These are phyloP conservation scores for Pythium periplocum DNA, from an alignment of 352 stramenopile species.

Conservation along the genomic window DNA sequence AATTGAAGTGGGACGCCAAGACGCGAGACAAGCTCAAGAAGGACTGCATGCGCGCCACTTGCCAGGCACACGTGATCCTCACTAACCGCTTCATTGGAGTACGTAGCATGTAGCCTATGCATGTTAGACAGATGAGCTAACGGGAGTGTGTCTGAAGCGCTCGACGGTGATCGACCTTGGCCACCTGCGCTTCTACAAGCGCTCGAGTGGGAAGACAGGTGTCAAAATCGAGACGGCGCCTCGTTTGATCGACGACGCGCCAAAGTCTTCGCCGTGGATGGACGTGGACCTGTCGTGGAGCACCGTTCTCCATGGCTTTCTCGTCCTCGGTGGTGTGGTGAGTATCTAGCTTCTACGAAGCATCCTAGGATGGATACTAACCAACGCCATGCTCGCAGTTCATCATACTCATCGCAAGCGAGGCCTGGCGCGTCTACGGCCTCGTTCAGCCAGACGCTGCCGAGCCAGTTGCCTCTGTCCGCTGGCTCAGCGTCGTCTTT, in stretches of 20 bases:
- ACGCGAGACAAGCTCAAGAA: slow-evolving; percentile 8
- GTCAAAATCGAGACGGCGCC: slow-evolving; percentile 15
- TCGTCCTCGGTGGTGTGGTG: slow-evolving; percentile 12
- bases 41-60: slow-evolving; percentile 11
- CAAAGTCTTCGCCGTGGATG: slow-evolving; percentile 4
- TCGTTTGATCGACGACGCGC: slow-evolving; percentile 1
- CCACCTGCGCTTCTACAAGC: slow-evolving; percentile 12
- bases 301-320: slow-evolving; percentile 11
- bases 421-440: slow-evolving; percentile 7
- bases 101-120: neutral
- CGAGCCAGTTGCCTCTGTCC: neutral
- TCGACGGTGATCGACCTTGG: slow-evolving; percentile 15
- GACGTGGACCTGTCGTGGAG: slow-evolving; percentile 6
- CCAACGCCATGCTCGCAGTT: slow-evolving; percentile 1
- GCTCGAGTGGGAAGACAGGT: slow-evolving; percentile 10
- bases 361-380: too few species aligned
- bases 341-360: neutral
- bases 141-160: neutral
- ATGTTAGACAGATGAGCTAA: too few species aligned
- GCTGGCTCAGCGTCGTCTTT: slow-evolving; percentile 11
- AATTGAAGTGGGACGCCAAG: slow-evolving; percentile 6
- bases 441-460: slow-evolving; percentile 1
- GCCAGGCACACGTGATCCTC: slow-evolving; percentile 8
- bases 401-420: slow-evolving; percentile 10
- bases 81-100: slow-evolving; percentile 15